Evolutionary conservation across 176 grass and related monocot genomes (phyloP).

Genomic region (Tuctoria greenei): DNA sequence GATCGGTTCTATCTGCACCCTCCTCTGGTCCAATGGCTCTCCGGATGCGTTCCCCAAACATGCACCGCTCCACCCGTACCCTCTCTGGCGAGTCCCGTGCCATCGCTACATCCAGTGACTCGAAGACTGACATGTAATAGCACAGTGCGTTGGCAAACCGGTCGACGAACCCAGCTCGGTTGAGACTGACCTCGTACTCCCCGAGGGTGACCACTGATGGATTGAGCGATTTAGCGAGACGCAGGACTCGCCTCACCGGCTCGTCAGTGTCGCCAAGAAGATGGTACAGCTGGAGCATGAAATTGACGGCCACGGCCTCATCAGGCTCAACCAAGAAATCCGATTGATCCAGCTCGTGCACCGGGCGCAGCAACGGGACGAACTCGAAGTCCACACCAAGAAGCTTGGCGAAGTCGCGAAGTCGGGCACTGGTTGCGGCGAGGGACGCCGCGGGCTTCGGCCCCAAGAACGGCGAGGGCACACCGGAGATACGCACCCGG

Average conservation of each 20-base stretch:
- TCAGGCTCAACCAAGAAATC: constrained; percentile 69
- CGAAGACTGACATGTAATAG: constrained; percentile 79
- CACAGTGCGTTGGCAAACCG: constrained; percentile 66
- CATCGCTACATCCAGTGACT: constrained; percentile 86
- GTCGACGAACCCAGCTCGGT: constrained; percentile 58
- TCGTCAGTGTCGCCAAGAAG: constrained; percentile 71
- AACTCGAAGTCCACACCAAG: constrained; percentile 95
- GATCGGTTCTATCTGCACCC: constrained; percentile 47
- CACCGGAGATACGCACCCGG: constrained; percentile 76
- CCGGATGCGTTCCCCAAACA: constrained; percentile 74
- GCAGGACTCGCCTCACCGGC: constrained; percentile 51
- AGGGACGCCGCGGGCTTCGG: constrained; percentile 60
- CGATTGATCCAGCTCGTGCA: constrained; percentile 57
- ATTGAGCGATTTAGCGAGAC: constrained; percentile 62
- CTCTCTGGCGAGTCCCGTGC: constrained; percentile 63
- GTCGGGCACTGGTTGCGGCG: constrained; percentile 70
- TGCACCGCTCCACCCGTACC: constrained; percentile 61
- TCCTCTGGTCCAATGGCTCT: constrained; percentile 57
- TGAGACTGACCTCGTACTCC: constrained; percentile 82
- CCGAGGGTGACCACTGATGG: constrained; percentile 77
- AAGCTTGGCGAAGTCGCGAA: constrained; percentile 75
- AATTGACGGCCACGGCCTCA: constrained; percentile 83
- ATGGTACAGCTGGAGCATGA: constrained; percentile 93
- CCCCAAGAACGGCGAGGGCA: constrained; percentile 75
- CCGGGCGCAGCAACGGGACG: constrained; percentile 65